Percentiles rank a stretch among this genome's conserved stretches.
Evolutionary conservation across 2,329 filamentous ascomycete species (phyloP).

Genomic region (Venturia asperata): DNA sequence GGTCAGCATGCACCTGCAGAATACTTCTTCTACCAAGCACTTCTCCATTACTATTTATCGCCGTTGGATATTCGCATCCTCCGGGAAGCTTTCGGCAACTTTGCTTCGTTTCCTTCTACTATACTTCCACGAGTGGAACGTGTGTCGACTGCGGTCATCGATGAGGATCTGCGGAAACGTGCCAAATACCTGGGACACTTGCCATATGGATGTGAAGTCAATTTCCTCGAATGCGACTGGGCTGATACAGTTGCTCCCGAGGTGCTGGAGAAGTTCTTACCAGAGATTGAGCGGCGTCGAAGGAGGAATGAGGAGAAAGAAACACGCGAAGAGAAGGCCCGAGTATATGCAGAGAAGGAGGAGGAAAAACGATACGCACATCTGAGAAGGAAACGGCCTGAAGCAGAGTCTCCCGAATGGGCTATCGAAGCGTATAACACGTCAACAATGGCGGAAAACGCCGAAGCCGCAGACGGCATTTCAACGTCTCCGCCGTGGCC

Average conservation of each 20-base stretch:
- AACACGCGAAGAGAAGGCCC: constrained; percentile 76
- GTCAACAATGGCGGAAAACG: constrained; percentile 27
- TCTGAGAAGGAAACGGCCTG: constrained; percentile 52
- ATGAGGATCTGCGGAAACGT: constrained; percentile 74
- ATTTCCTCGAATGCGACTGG: constrained; percentile 91
- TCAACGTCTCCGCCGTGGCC: constrained; percentile 17
- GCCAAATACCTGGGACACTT: constrained; percentile 83
- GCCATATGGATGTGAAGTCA: constrained; percentile 84
- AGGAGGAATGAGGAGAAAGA: constrained; percentile 78
- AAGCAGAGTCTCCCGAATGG: constrained; percentile 45
- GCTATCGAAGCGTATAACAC: constrained; percentile 44
- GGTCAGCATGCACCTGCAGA: constrained; percentile 40
- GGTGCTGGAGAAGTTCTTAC: constrained; percentile 66
- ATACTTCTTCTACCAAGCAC: constrained; percentile 83
- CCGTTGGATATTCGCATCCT: constrained; percentile 87
- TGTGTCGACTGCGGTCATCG: constrained; percentile 79
- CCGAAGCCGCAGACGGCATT: constrained; percentile 24
- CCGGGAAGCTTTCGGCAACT: constrained; percentile 80
- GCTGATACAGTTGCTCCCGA: constrained; percentile 75
- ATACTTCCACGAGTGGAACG: constrained; percentile 82
- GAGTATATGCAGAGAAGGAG: constrained; percentile 70
- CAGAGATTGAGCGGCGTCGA: constrained; percentile 67
- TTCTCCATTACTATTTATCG: constrained; percentile 83
- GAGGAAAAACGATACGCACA: constrained; percentile 65
- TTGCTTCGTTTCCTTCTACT: constrained; percentile 73